Base-by-base conservation (phyloP, 2,329 filamentous ascomycete species). In the Trichoderma gracile region DNA sequence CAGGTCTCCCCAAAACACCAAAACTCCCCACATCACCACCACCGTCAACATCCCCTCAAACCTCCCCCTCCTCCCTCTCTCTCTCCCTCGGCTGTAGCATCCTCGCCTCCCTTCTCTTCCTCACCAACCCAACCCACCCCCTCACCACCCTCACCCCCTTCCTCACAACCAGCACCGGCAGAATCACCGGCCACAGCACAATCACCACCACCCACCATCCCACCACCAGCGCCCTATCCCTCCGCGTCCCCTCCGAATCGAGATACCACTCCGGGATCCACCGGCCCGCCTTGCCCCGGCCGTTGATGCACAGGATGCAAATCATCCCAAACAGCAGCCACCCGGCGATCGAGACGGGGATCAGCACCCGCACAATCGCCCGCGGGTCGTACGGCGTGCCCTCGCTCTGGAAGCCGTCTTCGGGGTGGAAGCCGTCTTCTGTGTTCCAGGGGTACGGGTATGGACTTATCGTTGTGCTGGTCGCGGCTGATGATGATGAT, bases 171-270 rank as follows among this genome's bases (percentile, higher is more conserved):
- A 84, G 88, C 70, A 93, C 90, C 0, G 80, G 79, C 57, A 86
- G 80, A 69, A 92, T 94, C 70, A 80, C 81, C 4, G 87, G 87
- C 65, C 75, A 77, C n/a, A 72, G 64, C 43, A 75, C 45, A 23
- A 76, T 23, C 1, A 75, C 68, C 2, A 63, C 68, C 1, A 64
- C 15, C 74, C 74, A 77, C 75, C 74, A 76, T 1, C 46, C 57
- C 10, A 56, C 66, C 47, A 77, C 69, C 7, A 64, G 19, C 5
- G 67, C 55, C 47, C 67, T 69, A n/a, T 74, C 69, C 56, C 62
- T 62, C 3, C 15, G 27, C 17, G 66, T 69, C 0, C 69, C 69
- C 2, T 59, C 43, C 1, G 71, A 70, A 46, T 75, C 71, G 21
- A 75, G 69, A 54, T 75, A 76, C 75, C 75, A 77, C 59, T 74